These are phyloP conservation scores for Amanita exitialis DNA, from an alignment of 768 basidiomycete species.

Conservation along the genomic window DNA sequence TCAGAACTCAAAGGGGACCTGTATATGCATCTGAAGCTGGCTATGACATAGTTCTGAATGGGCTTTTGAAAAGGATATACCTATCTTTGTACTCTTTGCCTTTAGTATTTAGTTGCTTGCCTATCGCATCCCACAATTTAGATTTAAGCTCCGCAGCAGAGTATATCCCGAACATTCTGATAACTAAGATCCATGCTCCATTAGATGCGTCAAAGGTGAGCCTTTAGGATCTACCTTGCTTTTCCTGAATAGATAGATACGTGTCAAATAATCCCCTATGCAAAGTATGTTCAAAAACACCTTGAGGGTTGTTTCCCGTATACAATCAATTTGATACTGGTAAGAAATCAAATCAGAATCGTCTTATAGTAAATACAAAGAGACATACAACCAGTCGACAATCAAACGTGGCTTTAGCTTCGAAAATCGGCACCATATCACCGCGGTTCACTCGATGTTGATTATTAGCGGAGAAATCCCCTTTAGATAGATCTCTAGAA, in stretches of 20 bases:
- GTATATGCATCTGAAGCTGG: conserved; percentile 30
- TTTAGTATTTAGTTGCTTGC: conserved; percentile 25
- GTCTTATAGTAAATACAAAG: background rate
- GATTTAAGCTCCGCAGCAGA: conserved; percentile 29
- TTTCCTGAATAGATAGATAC: conserved; percentile 11
- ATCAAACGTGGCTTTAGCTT: conserved; percentile 57
- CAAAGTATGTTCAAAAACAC: conserved; percentile 9
- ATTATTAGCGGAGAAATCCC: conserved; percentile 60
- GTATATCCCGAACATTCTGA: conserved; percentile 28
- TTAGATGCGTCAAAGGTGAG: background rate
- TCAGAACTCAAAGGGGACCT: conserved; percentile 24
- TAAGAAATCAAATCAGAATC: conserved; percentile 1
- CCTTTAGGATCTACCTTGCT: conserved; percentile 16
- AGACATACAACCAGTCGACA: conserved; percentile 36
- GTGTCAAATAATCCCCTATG: background rate
- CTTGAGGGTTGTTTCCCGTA: conserved; percentile 24
- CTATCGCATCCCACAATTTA: conserved; percentile 28
- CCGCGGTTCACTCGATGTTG: conserved; percentile 47
- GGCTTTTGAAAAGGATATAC: conserved; percentile 16
- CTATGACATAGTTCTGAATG: background rate
- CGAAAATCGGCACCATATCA: conserved; percentile 47
- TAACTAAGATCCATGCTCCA: conserved; percentile 12
- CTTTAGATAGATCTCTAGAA: conserved; percentile 55
- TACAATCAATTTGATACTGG: conserved; percentile 41
- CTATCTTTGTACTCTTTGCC: conserved; percentile 43